phyloP scores from a whole-genome alignment of 805 yeast species.

The Hanseniaspora clermontiae region DNA sequence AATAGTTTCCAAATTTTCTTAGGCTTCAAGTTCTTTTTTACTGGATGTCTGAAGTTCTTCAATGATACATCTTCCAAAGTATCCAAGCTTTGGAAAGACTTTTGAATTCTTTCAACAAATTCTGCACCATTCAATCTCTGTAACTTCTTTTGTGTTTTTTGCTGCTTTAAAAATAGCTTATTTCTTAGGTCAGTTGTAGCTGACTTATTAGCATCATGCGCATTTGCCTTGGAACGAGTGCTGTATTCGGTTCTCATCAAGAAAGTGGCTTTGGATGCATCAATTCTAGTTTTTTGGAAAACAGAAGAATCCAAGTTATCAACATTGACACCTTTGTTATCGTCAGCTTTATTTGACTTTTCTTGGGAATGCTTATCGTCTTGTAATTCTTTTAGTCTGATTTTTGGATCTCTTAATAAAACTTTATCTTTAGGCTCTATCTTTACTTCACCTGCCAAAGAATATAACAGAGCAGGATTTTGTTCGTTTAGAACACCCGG shows the following conservation, averaged over 20 bases:
- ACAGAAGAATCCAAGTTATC: slow-evolving; percentile 13
- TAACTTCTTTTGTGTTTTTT: slow-evolving; percentile 16
- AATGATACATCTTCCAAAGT: slow-evolving; percentile 25
- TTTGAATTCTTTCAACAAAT: slow-evolving; percentile 42
- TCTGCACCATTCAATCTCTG: slow-evolving; percentile 23
- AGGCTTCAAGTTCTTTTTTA: slow-evolving; percentile 58
- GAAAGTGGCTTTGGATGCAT: slow-evolving; percentile 46
- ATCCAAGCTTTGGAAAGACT: slow-evolving; percentile 55
- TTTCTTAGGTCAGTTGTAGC: slow-evolving; percentile 12
- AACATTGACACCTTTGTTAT: background rate
- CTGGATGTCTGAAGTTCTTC: slow-evolving; percentile 56
- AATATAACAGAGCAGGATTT: slow-evolving; percentile 35
- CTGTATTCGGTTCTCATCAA: slow-evolving; percentile 89
- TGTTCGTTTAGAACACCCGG: slow-evolving; percentile 57
- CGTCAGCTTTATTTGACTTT: background rate
- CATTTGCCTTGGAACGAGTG: slow-evolving; percentile 31
- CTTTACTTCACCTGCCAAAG: slow-evolving; percentile 29
- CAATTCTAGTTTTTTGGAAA: slow-evolving; percentile 23
- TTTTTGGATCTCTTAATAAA: slow-evolving; percentile 60
- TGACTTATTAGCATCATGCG: slow-evolving; percentile 18
- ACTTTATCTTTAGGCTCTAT: slow-evolving; percentile 69
- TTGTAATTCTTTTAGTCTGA: slow-evolving; percentile 10
- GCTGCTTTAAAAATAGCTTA: slow-evolving; percentile 16
- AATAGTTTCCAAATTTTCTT: slow-evolving; percentile 66
- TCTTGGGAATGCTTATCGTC: slow-evolving; percentile 7